Conservation (phyloP, 129 eudicot genomes). For the Lactuca sativa region DNA sequence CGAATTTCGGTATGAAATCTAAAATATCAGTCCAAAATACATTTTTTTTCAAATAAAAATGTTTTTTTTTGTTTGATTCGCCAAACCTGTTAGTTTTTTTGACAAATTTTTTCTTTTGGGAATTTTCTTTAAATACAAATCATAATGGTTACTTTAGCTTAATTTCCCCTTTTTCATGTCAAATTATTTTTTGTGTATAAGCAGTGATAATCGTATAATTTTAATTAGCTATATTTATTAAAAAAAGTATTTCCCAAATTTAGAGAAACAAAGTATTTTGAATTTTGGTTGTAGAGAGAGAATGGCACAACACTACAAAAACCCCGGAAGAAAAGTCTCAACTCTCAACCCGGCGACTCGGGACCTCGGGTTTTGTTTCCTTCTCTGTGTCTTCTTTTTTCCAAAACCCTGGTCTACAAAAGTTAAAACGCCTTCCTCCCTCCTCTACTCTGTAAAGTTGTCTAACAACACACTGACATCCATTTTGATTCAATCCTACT, state of each 20-base stretch:
- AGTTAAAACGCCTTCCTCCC: conserved; percentile 11
- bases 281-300: background rate
- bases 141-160: no score
- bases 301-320: background rate
- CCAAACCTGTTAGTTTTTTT: no score
- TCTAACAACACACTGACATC: conserved; percentile 4
- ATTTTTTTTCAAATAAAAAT: no score
- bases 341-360: conserved; percentile 14
- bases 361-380: conserved; percentile 5
- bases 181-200: no score
- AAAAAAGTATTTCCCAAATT: no score
- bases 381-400: background rate
- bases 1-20: no score
- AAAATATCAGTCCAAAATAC: no score
- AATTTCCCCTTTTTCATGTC: no score
- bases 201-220: no score
- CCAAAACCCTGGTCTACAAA: background rate
- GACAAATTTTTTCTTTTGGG: no score
- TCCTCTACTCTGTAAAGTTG: background rate
- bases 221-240: background rate
- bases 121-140: no score
- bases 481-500: background rate
- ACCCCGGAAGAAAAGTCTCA: conserved; percentile 3
- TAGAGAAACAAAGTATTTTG: background rate
- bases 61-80: no score